A percentile compares a stretch with the other conserved stretches of the same genome.
These are phyloP conservation scores for Cadophora gregata DNA, from an alignment of 2,329 filamentous ascomycete species.

Conservation along the genomic window DNA sequence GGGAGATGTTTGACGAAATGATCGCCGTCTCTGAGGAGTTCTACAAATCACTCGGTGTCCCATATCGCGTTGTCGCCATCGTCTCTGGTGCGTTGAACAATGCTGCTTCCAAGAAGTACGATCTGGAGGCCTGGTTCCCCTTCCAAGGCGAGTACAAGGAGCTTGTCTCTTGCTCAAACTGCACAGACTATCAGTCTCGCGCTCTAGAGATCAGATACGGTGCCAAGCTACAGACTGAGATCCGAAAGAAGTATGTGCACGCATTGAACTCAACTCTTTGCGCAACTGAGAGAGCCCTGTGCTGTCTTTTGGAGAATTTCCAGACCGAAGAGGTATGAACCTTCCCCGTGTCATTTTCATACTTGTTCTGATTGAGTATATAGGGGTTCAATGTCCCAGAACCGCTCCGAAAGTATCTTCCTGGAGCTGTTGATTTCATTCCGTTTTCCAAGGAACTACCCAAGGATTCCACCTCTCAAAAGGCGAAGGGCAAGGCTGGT, in stretches of 20 bases:
- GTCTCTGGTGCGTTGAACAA: slow-evolving; percentile 97
- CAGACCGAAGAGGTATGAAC: slow-evolving; percentile 81
- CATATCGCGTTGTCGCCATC: slow-evolving; percentile 91
- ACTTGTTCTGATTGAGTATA: slow-evolving; percentile 34
- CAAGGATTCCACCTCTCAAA: slow-evolving; percentile 72
- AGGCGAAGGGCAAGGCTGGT: slow-evolving; percentile 49
- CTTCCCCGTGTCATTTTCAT: background rate
- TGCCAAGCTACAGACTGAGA: slow-evolving; percentile 82
- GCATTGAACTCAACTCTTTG: slow-evolving; percentile 88
- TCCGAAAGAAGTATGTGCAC: slow-evolving; percentile 93
- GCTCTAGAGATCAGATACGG: slow-evolving; percentile 93
- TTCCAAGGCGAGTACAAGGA: slow-evolving; percentile 99
- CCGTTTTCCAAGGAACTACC: slow-evolving; percentile 86
- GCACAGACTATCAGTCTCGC: slow-evolving; percentile 95
- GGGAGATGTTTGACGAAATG: slow-evolving; percentile 94
- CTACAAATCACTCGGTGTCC: slow-evolving; percentile 86
- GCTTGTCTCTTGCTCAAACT: slow-evolving; percentile 96
- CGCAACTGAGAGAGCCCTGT: slow-evolving; percentile 89
- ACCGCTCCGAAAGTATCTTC: slow-evolving; percentile 86
- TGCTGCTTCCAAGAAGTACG: slow-evolving; percentile 88
- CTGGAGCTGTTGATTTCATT: slow-evolving; percentile 87
- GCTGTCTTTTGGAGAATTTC: slow-evolving; percentile 96
- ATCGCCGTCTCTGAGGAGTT: slow-evolving; percentile 91
- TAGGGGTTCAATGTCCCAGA: slow-evolving; percentile 82
- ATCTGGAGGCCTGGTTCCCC: slow-evolving; percentile 95